Evolutionary conservation across 1,139 yeast genomes (phyloP), one percentile per base, ranked within the genome.

Genomic region (Yamadazyma atlantica): DNA sequence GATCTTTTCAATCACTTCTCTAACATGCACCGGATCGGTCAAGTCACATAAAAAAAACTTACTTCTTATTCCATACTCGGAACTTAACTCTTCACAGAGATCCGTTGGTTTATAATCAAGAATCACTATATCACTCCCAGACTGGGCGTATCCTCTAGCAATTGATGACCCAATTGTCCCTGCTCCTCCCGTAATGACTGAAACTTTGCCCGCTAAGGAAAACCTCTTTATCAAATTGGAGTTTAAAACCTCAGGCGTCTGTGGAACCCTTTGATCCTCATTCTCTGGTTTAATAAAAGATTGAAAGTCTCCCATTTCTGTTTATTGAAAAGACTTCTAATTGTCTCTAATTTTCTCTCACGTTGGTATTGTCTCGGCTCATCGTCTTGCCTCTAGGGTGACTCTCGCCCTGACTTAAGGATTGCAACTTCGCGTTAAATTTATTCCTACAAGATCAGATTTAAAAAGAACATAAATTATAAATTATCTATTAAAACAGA

Each of bases 121-220:
- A 53, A 85, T 70, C 45, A 85, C 85, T 34, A 85, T 81, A 48
- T 82, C 84, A 14, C 90, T 92, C 36, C 94, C 95, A 4, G 89
- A 88, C 62, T 84, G 88, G 36, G 89, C 86, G 53, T 69, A 84
- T 0, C 86, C 90, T 54, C 78, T 82, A 29, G 92, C 92, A 35
- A 84, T 82, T 11, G 82, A 84, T 46, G 65, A 68, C n/a, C 95
- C 95, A 50, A 85, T 85, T 22, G 94, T 94, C 25, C 82, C 73
- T 9, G 89, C 80, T 4, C 89, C 82, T 30, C 95, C 95, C 9
- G 94, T 83, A 46, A 85, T 73, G 18, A 85, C 78, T 36, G 90
- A 88, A 13, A 82, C 83, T 59, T 83, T 83, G 17, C 88, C 89
- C 64, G 79, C 81, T 43, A 84, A 65, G 1, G 80, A 74, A 51